A percentile compares a stretch with the other conserved stretches of the same genome.
phyloP scores from a whole-genome alignment of 2,329 filamentous ascomycete species.

The Ophiostoma ulmi region DNA sequence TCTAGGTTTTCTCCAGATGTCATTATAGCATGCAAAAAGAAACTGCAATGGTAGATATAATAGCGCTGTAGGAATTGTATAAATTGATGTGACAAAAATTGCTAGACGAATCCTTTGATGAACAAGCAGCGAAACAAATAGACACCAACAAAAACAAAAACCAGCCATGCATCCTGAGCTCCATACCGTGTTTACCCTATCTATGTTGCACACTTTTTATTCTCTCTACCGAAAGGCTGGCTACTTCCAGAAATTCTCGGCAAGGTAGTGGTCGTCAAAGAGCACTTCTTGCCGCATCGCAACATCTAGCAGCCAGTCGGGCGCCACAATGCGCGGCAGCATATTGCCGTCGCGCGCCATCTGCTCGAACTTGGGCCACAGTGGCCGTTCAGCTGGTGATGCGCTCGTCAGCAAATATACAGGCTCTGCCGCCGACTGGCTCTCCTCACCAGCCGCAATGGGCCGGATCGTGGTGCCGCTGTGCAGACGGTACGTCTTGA shows the following conservation, averaged over 20 bases:
- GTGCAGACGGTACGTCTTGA: slow-evolving; percentile 69
- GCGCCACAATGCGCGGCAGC: slow-evolving; percentile 71
- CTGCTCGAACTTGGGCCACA: slow-evolving; percentile 76
- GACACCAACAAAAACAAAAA: background rate
- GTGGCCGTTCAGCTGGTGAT: slow-evolving; percentile 59
- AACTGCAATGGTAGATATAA: background rate
- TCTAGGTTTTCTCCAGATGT: slow-evolving; percentile 43
- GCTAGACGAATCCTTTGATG: background rate
- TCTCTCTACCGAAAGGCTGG: background rate
- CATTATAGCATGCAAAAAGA: background rate
- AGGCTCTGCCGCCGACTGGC: slow-evolving; percentile 58
- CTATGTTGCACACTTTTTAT: slow-evolving; percentile 2
- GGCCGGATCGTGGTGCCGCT: slow-evolving; percentile 62
- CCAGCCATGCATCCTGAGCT: background rate
- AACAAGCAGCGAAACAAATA: background rate
- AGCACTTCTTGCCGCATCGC: slow-evolving; percentile 80
- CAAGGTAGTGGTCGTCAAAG: slow-evolving; percentile 59
- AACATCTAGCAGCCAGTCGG: slow-evolving; percentile 86
- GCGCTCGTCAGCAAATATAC: slow-evolving; percentile 77
- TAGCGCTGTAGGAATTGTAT: background rate
- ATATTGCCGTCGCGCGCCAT: slow-evolving; percentile 75
- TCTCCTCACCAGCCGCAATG: slow-evolving; percentile 53
- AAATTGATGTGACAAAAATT: background rate
- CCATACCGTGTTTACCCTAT: background rate
- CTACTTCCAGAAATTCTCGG: slow-evolving; percentile 29